These are phyloP conservation scores for Termitomyces titanicus DNA, from an alignment of 768 basidiomycete genomes.

Conservation along the genomic window DNA sequence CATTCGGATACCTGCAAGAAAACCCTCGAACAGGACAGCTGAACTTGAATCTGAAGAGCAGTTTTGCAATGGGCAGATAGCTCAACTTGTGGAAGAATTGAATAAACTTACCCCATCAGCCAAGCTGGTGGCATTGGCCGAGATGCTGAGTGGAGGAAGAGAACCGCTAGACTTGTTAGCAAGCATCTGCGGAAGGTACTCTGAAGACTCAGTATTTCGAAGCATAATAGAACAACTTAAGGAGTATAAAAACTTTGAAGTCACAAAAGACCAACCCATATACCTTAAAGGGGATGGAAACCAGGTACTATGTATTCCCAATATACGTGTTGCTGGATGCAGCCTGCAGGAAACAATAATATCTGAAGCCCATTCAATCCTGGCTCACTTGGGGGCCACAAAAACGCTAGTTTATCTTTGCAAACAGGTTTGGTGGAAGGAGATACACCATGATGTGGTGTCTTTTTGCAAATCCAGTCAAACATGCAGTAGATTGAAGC, in stretches of 20 bases:
- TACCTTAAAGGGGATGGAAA: neutral
- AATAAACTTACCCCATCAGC: neutral
- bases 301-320: neutral
- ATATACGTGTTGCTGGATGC: neutral
- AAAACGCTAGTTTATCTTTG: neutral
- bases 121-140: neutral
- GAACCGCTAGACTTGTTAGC: neutral
- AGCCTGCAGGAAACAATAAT: neutral
- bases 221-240: neutral
- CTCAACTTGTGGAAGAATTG: neutral
- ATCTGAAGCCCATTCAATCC: neutral
- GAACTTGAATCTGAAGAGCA: no score
- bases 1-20: constrained; percentile 10
- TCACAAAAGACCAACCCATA: neutral
- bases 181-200: neutral
- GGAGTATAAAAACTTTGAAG: neutral
- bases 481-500: neutral
- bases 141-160: neutral
- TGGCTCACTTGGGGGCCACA: neutral
- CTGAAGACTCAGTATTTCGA: neutral
- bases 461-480: neutral
- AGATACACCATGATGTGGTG: neutral
- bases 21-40: no score
- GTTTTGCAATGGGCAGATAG: neutral
- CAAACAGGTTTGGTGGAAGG: neutral